Evolutionary conservation across 129 eudicot species (phyloP), one percentile per base, ranked within the genome.

Genomic region (Escallonia herrerae): DNA sequence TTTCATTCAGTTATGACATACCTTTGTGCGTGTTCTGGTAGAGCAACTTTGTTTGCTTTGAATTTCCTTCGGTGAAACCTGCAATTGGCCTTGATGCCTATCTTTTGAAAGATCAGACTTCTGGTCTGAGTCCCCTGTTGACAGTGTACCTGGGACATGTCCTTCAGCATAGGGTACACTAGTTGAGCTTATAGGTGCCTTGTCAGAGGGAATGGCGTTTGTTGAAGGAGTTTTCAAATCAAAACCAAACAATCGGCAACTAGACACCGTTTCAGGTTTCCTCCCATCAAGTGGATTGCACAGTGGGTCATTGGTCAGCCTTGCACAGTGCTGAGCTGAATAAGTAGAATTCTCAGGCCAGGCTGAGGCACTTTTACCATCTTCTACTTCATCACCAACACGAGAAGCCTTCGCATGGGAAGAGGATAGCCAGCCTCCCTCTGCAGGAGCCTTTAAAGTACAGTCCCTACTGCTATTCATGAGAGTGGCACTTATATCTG

Each of bases 21-120:
- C 97, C 95, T 91, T 91, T 69, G 97, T 89, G 64, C 91, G 85
- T 80, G 84, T 85, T 74, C 96, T 83, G 37, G 96, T 69, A 12
- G 95, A 82, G 72, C 76, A 46, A 64, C 62, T 74, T 49, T 77
- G 88, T 66, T 82, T 87, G 78, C 90, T 82, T 79, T 83, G 95
- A n/a, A 81, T 77, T 66, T 90, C 97, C 56, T 83, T 86, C 2
- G 83, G 81, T 7, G 90, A 76, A 0, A 78, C 66, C 44, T 71
- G 84, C 58, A 76, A 54, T 63, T 63, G 84, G 56, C 77, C 90
- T 52, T 66, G 72, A 62, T 54, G 69, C 40, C 72, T 49, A 56
- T 84, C 93, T 72, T 82, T 84, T 33, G 90, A 79, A 63, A 84
- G 70, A 44, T 73, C 87, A 8, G 93, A 84, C 58, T 76, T 77